Evolutionary conservation across 257 asterid species (phyloP), one percentile per base, ranked within the genome.

Genomic region (Plantago ovata): DNA sequence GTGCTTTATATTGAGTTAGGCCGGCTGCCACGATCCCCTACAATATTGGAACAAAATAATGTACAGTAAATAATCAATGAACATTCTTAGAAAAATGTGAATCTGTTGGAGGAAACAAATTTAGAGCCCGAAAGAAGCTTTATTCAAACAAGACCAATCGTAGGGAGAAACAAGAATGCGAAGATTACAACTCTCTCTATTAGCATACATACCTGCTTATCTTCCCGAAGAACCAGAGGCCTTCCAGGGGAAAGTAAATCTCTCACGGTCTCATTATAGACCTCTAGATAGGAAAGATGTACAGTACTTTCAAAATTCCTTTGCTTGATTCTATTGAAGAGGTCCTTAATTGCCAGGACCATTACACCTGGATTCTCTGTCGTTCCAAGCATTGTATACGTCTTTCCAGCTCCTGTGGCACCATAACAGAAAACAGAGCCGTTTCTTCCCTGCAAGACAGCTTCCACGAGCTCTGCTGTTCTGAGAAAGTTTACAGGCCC

Each of bases 321-420:
- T 38, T 79, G 82, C 59, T 77, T 62, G 56, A 79, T 68, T 67
- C 79, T 77, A 67, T 60, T 72, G 61, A 82, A 82, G 20, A 82
- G 84, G 66, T 82, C 90, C 74, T 82, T 79, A 23, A 82, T 82
- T 5, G 90, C 90, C 53, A 82, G 72, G 18, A 82, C 90, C 90
- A 82, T 82, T 14, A 82, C 86, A 5, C 90, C 90, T 0, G 90
- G 90, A 55, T 75, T 79, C 66, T 77, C 86, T 39, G 69, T 49
- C 0, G 84, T 82, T 36, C 90, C 90, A 1, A 79, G 85, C 90
- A 82, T 82, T 60, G 90, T 82, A 36, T 79, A 69, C 24, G 90
- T 79, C 71, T 82, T 82, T 61, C 90, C 86, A 14, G 86, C 90
- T 60, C 90, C 90, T 10, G 86, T 82, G 61, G 90, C 86, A 44